Percentiles rank a stretch among this genome's conserved stretches.
phyloP scores from a whole-genome alignment of 2,329 filamentous ascomycete species.

The Arthrobotrys megalospora region DNA sequence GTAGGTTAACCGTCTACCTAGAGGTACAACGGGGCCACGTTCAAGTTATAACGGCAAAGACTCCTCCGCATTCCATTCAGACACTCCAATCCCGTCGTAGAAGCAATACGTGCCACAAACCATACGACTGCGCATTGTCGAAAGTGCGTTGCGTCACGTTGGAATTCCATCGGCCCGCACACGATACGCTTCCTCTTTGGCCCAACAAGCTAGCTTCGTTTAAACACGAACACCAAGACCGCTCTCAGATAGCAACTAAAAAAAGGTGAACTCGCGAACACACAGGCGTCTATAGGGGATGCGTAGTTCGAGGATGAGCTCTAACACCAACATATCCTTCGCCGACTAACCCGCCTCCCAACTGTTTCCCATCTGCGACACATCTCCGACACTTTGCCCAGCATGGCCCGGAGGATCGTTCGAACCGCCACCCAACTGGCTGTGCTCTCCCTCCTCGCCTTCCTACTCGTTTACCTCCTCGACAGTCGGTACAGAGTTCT shows the following conservation, averaged over 20 bases:
- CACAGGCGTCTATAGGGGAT: conserved; percentile 17
- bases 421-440: conserved; percentile 81
- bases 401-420: conserved; percentile 65
- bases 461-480: conserved; percentile 83
- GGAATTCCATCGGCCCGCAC: neutral
- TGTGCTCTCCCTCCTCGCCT: conserved; percentile 76
- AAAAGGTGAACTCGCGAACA: conserved; percentile 11
- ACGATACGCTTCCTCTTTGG: conserved; percentile 21
- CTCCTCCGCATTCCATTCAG: neutral
- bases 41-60: conserved; percentile 3
- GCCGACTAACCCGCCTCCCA: conserved; percentile 23
- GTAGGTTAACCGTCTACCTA: neutral
- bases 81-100: too few relatives aligned
- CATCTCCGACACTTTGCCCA: conserved; percentile 17
- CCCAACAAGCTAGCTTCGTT: conserved; percentile 15
- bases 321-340: conserved; percentile 33
- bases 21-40: neutral
- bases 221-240: conserved; percentile 29
- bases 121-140: too few relatives aligned
- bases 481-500: conserved; percentile 91
- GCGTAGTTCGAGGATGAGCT: conserved; percentile 54
- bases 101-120: neutral
- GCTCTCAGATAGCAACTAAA: neutral
- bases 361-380: conserved; percentile 15
- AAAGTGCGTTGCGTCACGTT: conserved; percentile 12